These are phyloP conservation scores for Alternaria hordeiaustralica DNA, from an alignment of 2,329 filamentous ascomycete genomes.

Conservation along the genomic window DNA sequence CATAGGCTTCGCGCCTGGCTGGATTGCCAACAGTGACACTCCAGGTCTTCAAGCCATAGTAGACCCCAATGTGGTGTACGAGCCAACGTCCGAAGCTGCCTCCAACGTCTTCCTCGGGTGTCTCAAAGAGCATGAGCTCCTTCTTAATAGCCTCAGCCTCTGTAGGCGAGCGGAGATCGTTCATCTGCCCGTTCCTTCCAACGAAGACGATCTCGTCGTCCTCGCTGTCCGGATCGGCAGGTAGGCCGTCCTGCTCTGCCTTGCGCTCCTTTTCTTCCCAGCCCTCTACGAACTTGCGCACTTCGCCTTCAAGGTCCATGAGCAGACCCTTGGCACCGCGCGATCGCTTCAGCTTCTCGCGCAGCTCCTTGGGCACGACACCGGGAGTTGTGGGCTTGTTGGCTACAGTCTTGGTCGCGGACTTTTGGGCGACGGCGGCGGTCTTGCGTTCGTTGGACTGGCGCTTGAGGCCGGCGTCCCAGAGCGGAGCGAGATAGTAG, in stretches of 20 bases:
- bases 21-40: conserved; percentile 76
- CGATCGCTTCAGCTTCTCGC: conserved; percentile 78
- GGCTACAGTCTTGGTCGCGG: conserved; percentile 42
- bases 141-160: conserved; percentile 61
- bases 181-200: conserved; percentile 70
- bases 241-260: conserved; percentile 54
- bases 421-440: conserved; percentile 44
- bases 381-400: conserved; percentile 53
- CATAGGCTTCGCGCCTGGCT: conserved; percentile 79
- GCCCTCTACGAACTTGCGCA: conserved; percentile 73
- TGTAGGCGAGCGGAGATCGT: conserved; percentile 60
- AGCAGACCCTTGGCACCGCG: conserved; percentile 81
- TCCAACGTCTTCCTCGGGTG: conserved; percentile 73
- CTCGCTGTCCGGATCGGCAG: conserved; percentile 60
- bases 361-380: conserved; percentile 78
- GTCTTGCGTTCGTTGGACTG: conserved; percentile 53
- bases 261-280: conserved; percentile 64
- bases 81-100: conserved; percentile 91
- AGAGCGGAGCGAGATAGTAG: conserved; percentile 86
- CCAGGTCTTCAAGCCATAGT: conserved; percentile 87
- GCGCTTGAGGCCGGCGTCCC: conserved; percentile 67
- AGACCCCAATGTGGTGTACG: conserved; percentile 87
- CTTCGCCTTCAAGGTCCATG: conserved; percentile 82
- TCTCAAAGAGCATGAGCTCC: conserved; percentile 81
- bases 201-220: conserved; percentile 95